These are phyloP conservation scores for Echites panduratus DNA, from an alignment of 257 asterid genomes.

Conservation along the genomic window DNA sequence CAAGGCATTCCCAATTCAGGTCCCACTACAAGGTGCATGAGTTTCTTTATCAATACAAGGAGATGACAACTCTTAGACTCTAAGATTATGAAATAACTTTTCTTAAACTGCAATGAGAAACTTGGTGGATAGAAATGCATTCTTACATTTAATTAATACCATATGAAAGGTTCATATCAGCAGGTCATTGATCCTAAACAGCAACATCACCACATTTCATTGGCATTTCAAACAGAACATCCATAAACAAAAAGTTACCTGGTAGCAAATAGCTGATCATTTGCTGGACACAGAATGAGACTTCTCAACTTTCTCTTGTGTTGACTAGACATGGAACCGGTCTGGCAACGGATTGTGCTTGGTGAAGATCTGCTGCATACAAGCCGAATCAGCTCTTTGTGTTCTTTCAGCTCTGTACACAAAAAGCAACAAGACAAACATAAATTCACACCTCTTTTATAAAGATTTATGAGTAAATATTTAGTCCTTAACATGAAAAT, in stretches of 20 bases:
- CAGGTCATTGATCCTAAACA: not conserved
- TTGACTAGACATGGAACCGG: conserved; percentile 36
- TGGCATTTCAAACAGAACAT: conserved; percentile 8
- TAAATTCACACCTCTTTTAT: not conserved
- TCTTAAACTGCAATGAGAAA: not conserved
- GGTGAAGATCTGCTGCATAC: conserved; percentile 28
- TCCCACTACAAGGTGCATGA: not conserved
- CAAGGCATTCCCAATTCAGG: not conserved
- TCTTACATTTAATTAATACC: not conserved
- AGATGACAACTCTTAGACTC: not conserved
- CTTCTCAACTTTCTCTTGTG: conserved; percentile 56
- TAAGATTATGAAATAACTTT: not conserved
- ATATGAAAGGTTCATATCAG: not conserved
- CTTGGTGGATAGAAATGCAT: not conserved
- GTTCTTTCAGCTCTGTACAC: conserved; percentile 38
- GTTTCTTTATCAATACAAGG: not conserved
- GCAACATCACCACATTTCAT: not conserved
- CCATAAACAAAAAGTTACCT: conserved; percentile 21
- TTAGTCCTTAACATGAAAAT: not conserved
- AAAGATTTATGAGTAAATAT: not conserved
- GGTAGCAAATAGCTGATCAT: conserved; percentile 46
- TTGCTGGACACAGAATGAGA: conserved; percentile 39
- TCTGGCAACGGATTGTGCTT: conserved; percentile 28
- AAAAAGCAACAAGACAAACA: conserved; percentile 10
- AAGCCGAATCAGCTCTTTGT: conserved; percentile 31